Percentiles rank a stretch among this genome's conserved stretches.
These are phyloP conservation scores for Pharus latifolius DNA, from an alignment of 176 grass and related monocot species.

Conservation along the genomic window DNA sequence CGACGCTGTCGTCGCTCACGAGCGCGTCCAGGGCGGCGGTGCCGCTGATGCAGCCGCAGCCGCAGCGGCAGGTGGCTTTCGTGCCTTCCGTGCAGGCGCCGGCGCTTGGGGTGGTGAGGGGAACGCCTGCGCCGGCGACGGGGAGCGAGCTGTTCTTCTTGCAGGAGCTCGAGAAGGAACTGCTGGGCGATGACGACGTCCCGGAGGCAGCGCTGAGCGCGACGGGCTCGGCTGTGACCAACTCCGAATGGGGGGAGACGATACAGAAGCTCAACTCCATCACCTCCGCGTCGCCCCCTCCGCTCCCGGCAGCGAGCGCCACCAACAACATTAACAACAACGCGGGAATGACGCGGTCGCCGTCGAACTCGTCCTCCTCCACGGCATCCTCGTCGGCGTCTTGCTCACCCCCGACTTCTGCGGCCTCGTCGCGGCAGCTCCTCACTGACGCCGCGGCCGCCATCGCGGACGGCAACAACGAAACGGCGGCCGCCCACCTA, in stretches of 20 bases:
- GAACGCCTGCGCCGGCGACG: background rate
- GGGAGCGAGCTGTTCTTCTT: conserved; percentile 35
- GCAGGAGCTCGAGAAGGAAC: conserved; percentile 83
- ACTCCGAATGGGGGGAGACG: conserved; percentile 64
- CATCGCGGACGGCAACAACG: conserved; percentile 54
- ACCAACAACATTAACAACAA: conserved; percentile 15
- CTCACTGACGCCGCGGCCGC: conserved; percentile 50
- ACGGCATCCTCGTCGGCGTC: conserved; percentile 71
- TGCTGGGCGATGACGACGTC: conserved; percentile 62
- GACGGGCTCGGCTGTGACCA: conserved; percentile 58
- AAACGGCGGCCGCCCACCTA: conserved; percentile 41
- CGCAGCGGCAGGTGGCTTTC: conserved; percentile 21
- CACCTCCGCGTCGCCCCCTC: conserved; percentile 1
- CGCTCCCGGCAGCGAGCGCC: background rate
- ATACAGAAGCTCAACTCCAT: conserved; percentile 56
- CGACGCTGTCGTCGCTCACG: conserved; percentile 52
- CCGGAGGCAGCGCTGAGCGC: conserved; percentile 47
- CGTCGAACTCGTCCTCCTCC: conserved; percentile 73
- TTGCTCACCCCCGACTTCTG: conserved; percentile 49
- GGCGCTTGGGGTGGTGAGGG: background rate
- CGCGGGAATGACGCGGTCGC: conserved; percentile 39
- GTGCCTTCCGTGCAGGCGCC: conserved; percentile 16
- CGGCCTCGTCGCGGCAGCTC: conserved; percentile 39
- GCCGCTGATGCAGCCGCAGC: conserved; percentile 28
- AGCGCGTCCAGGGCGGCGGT: conserved; percentile 22